Evolutionary conservation across 2,329 filamentous ascomycete genomes (phyloP), one percentile per base, ranked within the genome.

Genomic region (Diaporthe helianthi): DNA sequence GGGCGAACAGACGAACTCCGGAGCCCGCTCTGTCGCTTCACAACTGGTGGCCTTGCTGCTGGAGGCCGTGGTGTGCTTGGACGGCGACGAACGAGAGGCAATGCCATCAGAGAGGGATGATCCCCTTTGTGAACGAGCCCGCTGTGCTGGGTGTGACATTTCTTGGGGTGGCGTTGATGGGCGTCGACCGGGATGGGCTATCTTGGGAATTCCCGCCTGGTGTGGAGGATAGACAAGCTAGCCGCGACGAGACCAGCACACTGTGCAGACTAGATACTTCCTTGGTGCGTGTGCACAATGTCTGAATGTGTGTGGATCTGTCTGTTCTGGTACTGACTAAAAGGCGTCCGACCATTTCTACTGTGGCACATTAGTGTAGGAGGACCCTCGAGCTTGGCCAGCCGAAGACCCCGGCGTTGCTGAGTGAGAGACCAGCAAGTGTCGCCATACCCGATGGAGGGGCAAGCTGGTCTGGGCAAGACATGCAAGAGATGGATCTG

Each of bases 401-500:
- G 44, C 58, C 58, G 58, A 63, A 6, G 29, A 47, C 58, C 58
- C 58, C 36, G 58, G 58, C 44, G 44, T 33, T 63, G 58, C 58
- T 63, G 44, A 63, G 58, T 63, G 58, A 63, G 58, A 41, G 58
- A 49, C 44, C 44, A 63, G 12, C 22, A 2, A 46, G 44, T 63
- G 58, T 63, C 58, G 58, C 58, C 58, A 63, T 49, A 58, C 33
- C 52, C 41, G 46, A 52, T 67, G 44, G 65, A 67, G 65, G 52
- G 65, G 65, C 65, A 58, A 44, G 33, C 44, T 49, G 58, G 38
- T 36, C 58, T 63, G 58, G 65, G 65, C 65, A 49, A 58, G 65
- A 67, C 65, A 67, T 58, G 65, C 65, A 44, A 55, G 52, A 67
- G 52, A 67, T 67, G 65, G 65, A 67, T 58, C 65, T 67, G 65